phyloP scores from a whole-genome alignment of 768 basidiomycete genomes.

The Pleurotus citrinopileatus region DNA sequence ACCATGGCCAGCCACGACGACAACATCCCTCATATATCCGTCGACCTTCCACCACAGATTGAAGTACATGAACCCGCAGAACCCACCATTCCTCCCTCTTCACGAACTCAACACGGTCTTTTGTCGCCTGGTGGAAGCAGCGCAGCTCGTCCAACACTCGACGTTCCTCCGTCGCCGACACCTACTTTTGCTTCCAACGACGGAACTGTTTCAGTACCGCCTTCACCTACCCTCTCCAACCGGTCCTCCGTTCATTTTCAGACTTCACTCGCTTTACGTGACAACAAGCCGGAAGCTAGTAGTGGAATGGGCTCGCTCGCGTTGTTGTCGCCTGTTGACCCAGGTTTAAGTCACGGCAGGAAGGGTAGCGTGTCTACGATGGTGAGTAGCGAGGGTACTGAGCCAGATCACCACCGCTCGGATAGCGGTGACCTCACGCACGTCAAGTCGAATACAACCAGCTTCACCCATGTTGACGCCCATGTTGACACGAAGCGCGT shows the following conservation, averaged over 20 bases:
- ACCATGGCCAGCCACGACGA: conserved; percentile 2
- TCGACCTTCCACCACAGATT: conserved; percentile 4
- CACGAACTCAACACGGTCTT: conserved; percentile 5
- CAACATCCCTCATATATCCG: conserved; percentile 1
- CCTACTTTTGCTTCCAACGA: conserved; percentile 34
- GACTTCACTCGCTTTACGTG: conserved; percentile 56
- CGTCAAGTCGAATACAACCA: conserved; percentile 35
- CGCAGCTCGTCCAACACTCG: conserved; percentile 24
- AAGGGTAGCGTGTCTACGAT: conserved; percentile 59
- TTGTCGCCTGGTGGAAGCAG: conserved; percentile 2
- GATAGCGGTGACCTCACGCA: conserved; percentile 28
- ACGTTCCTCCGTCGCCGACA: conserved; percentile 23
- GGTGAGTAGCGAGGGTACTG: conserved; percentile 48
- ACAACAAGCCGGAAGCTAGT: conserved; percentile 62
- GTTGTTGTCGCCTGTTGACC: conserved; percentile 40
- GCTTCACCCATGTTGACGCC: conserved; percentile 30
- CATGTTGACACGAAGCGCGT: conserved; percentile 19
- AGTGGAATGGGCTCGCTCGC: conserved; percentile 50
- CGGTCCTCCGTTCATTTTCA: conserved; percentile 60
- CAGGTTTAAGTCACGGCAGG: conserved; percentile 38
- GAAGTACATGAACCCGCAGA: conserved; percentile 4
- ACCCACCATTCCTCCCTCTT: not conserved
- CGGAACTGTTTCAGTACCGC: conserved; percentile 43
- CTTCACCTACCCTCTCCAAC: conserved; percentile 75
- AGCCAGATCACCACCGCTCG: conserved; percentile 38